Conservation (phyloP, 2,329 filamentous ascomycete genomes). For the Verticillium zaregamsianum region DNA sequence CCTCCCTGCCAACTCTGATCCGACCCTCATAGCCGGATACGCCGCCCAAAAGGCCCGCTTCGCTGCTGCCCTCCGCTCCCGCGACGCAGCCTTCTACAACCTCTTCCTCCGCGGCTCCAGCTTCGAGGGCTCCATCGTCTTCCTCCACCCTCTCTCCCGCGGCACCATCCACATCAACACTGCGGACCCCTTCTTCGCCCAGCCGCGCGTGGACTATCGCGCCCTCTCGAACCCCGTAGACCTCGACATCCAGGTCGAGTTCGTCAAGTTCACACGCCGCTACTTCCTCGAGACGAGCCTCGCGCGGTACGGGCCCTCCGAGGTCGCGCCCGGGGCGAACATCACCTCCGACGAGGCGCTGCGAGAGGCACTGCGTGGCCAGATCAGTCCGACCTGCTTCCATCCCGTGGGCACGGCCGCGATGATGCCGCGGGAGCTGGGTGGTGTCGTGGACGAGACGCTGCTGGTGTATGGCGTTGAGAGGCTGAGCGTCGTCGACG, state of each 20-base stretch:
- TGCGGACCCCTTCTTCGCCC: slow-evolving; percentile 20
- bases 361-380: slow-evolving; percentile 6
- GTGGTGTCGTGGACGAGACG: slow-evolving; percentile 13
- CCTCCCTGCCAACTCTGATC: slow-evolving; percentile 22
- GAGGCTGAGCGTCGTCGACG: slow-evolving; percentile 10
- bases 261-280: slow-evolving; percentile 22
- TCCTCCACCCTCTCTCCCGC: slow-evolving; percentile 15
- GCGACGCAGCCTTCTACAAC: slow-evolving; percentile 29
- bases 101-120: slow-evolving; percentile 8
- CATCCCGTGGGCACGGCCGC: slow-evolving; percentile 10
- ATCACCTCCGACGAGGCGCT: slow-evolving; percentile 11
- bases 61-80: slow-evolving; percentile 25
- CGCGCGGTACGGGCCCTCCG: slow-evolving; percentile 23
- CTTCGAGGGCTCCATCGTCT: slow-evolving; percentile 8
- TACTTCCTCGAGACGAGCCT: slow-evolving; percentile 31
- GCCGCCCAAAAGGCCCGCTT: slow-evolving; percentile 31
- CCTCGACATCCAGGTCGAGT: slow-evolving; percentile 18
- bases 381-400: slow-evolving; percentile 11
- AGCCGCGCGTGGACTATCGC: slow-evolving; percentile 22
- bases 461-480: slow-evolving; percentile 11
- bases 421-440: slow-evolving; percentile 12
- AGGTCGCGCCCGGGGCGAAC: slow-evolving; percentile 17
- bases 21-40: slow-evolving; percentile 29
- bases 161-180: slow-evolving; percentile 28
- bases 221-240: slow-evolving; percentile 22